Evolutionary conservation across 2,329 filamentous ascomycete species (phyloP).

Genomic region (Sporothrix brunneoviolacea): DNA sequence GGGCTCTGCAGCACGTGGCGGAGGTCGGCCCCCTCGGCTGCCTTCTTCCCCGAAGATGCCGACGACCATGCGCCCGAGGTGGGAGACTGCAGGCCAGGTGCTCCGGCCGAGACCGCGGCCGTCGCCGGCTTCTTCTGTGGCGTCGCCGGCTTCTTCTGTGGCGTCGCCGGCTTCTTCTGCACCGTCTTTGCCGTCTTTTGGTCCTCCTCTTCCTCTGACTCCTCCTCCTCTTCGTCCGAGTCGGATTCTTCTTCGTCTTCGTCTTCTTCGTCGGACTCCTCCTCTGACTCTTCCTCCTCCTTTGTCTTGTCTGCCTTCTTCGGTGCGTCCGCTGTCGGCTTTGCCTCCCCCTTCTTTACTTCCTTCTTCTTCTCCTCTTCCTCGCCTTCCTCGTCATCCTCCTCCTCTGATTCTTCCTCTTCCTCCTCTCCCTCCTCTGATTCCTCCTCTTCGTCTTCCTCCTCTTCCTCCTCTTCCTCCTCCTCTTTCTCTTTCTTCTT

Average conservation of each 20-base stretch:
- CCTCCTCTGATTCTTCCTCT: conserved; percentile 30
- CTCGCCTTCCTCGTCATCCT: conserved; percentile 27
- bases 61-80: too few relatives aligned
- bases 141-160: too few relatives aligned
- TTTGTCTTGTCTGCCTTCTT: neutral
- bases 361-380: conserved; percentile 21
- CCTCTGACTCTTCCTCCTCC: neutral
- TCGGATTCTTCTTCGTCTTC: conserved; percentile 15
- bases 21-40: too few relatives aligned
- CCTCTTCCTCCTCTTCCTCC: neutral
- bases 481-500: neutral
- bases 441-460: conserved; percentile 13
- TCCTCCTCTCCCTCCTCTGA: neutral
- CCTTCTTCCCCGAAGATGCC: too few relatives aligned
- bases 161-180: too few relatives aligned
- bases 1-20: too few relatives aligned
- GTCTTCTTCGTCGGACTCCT: conserved; percentile 9
- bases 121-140: too few relatives aligned
- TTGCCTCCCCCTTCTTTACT: neutral
- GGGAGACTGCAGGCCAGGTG: too few relatives aligned
- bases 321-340: neutral
- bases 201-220: conserved; percentile 19
- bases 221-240: conserved; percentile 6
- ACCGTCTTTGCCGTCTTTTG: conserved; percentile 10
- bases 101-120: too few relatives aligned